Evolutionary conservation across 139 green algal species (phyloP).

Genomic region (Micractinium conductrix): DNA sequence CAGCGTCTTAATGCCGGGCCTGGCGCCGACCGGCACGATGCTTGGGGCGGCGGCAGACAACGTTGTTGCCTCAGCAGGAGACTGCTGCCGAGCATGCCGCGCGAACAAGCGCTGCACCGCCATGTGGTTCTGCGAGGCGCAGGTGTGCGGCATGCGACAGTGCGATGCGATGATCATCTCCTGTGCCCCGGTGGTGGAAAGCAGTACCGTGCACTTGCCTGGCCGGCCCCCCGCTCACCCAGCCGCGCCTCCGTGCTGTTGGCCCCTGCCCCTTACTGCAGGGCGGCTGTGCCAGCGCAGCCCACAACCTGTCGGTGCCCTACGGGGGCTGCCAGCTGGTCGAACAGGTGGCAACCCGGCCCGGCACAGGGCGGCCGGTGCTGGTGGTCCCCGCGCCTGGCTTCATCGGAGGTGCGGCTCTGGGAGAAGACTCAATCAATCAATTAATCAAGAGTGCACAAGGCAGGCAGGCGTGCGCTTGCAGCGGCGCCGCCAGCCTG

Average conservation of each 20-base stretch:
- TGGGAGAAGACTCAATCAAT: no score
- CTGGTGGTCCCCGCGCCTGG: conserved; percentile 5
- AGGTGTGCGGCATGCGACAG: background rate
- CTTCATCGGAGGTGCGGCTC: conserved; percentile 4
- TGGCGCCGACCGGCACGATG: background rate
- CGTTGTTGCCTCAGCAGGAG: background rate
- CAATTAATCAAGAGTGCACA: no score
- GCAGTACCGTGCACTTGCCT: background rate
- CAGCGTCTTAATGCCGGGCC: background rate
- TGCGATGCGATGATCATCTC: background rate
- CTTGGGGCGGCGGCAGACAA: background rate
- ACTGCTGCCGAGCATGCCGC: background rate
- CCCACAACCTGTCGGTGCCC: background rate
- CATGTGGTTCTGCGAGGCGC: background rate
- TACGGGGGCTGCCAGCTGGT: conserved; percentile 17
- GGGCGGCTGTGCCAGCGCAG: background rate
- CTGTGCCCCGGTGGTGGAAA: no score
- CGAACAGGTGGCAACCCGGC: background rate
- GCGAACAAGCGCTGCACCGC: background rate
- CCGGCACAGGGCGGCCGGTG: conserved; percentile 14
- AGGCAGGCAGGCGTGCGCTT: no score
- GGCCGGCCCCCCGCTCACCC: no score
- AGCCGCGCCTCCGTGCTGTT: background rate
- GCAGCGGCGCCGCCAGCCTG: no score
- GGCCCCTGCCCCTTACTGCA: background rate